Evolutionary conservation across 1,284 basidiomycete genomes (phyloP).

Genomic region (Bjerkandera adusta): DNA sequence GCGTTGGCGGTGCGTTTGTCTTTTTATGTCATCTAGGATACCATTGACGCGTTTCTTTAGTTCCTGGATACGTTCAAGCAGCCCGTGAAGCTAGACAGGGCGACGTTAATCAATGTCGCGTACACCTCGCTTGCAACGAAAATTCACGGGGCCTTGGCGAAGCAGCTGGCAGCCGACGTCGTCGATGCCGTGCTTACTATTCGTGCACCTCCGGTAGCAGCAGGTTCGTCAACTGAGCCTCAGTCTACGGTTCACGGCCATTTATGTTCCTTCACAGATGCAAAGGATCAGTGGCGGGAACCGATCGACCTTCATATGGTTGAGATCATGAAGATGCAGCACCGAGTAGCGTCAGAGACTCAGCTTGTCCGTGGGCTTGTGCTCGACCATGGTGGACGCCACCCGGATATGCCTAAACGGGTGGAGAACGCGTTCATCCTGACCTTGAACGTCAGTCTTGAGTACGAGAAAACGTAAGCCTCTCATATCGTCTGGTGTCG

Average conservation of each 20-base stretch:
- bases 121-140: conserved; percentile 96
- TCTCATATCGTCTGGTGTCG: not conserved
- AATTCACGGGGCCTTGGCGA: conserved; percentile 80
- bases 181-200: conserved; percentile 96
- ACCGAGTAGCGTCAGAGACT: conserved; percentile 98
- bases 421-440: conserved; percentile 96
- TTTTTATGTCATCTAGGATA: conserved; percentile 9
- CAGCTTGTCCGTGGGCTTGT: conserved; percentile 95
- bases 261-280: conserved; percentile 37
- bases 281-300: conserved; percentile 68
- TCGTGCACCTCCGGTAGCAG: conserved; percentile 63
- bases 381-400: conserved; percentile 92
- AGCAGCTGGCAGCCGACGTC: conserved; percentile 87
- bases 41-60: conserved; percentile 36
- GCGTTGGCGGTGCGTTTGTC: conserved; percentile 68
- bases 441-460: conserved; percentile 96
- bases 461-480: conserved; percentile 98
- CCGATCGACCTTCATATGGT: conserved; percentile 99
- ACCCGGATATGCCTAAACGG: conserved; percentile 99
- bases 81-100: conserved; percentile 75
- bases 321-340: conserved; percentile 99
- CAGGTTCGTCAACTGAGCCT: conserved; percentile 39
- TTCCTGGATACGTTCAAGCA: conserved; percentile 93
- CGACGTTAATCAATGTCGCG: conserved; percentile 91
- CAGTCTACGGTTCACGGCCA: conserved; percentile 2